These are phyloP conservation scores for Linum tenue DNA, from an alignment of 345 rosid species.

Conservation along the genomic window DNA sequence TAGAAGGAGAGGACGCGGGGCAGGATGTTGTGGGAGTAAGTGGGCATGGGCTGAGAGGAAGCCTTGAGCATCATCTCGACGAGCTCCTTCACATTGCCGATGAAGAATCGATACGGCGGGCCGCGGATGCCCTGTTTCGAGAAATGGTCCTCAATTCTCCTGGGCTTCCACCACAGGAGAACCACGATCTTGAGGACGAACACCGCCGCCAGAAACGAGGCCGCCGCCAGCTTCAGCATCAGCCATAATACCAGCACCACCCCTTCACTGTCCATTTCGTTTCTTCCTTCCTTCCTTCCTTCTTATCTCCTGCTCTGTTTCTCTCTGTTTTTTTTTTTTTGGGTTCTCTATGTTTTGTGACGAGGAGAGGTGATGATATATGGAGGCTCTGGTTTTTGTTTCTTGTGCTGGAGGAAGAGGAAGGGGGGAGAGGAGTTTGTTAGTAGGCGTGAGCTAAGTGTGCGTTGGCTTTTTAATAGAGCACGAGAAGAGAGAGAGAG, in stretches of 20 bases:
- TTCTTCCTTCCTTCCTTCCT: too few species aligned
- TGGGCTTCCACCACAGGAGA: slow-evolving; percentile 85
- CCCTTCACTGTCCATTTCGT: slow-evolving; percentile 16
- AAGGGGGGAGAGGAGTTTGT: neutral
- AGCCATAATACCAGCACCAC: neutral
- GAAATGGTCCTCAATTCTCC: slow-evolving; percentile 88
- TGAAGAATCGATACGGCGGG: slow-evolving; percentile 91
- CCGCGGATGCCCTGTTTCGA: slow-evolving; percentile 90
- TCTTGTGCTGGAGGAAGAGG: slow-evolving; percentile 6
- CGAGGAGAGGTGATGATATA: too few species aligned
- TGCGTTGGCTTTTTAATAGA: slow-evolving; percentile 2
- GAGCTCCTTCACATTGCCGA: slow-evolving; percentile 87
- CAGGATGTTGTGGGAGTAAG: slow-evolving; percentile 88
- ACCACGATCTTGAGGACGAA: slow-evolving; percentile 39
- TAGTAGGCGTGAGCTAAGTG: neutral
- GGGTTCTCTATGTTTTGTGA: too few species aligned
- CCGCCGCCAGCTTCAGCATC: slow-evolving; percentile 40
- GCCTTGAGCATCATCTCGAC: slow-evolving; percentile 86
- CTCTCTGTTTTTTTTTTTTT: too few species aligned
- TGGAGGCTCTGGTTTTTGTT: slow-evolving; percentile 17
- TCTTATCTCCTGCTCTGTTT: too few species aligned
- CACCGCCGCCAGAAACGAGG: slow-evolving; percentile 28
- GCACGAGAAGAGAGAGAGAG: neutral
- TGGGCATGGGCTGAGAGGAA: slow-evolving; percentile 85
- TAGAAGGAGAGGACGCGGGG: slow-evolving; percentile 92